Base-by-base conservation (phyloP, 305 asterid genomes). In the Fraxinus sp. region DNA sequence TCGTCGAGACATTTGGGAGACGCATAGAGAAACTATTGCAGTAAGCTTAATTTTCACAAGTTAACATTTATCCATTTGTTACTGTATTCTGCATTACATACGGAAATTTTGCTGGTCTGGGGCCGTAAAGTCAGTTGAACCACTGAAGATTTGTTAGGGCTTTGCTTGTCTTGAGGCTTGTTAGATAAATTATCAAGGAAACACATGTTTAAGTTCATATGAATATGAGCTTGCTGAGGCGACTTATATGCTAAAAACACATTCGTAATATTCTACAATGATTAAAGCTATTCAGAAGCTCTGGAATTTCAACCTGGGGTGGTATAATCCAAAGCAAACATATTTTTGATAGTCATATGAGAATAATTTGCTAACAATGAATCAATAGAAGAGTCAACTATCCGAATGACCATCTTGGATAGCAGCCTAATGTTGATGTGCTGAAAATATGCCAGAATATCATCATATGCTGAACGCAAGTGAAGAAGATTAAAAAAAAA, bases 1-100 rank as follows among this genome's bases (percentile, higher is more conserved):
- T 97, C 77, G 98, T 97, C 75, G 99, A 97, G 91, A 97, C 99
- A 86, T 92, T 97, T 80, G 99, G 99, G 87, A 92, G 98, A 84
- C 95, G 99, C 83, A 91, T 95, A 77, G 99, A 97, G 90, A 97
- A 92, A 87, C 89, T 97, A 86, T 87, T 97, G 83, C 98, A 95
- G 99, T 97, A 87, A 97, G 98, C 92, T 84, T 72, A 74, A 43
- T 86, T 80, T 57, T 62, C 84, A 77, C 66, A 78, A 80, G 36
- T 86, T 74, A 85, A 83, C 80, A 73, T 70, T 52, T 49, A 22
- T 86, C 81, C 78, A 68, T 41, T 24, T 79, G 79, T 85, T 80
- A 35, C 75, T 77, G 24, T 83, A 64, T 39, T 78, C 32, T 75
- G 62, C 84, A 37, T 79, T 7, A n/a, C 77, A 72, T 68, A 62